These are phyloP conservation scores for Castanea mollissima DNA, from an alignment of 306 rosid genomes.

Conservation along the genomic window DNA sequence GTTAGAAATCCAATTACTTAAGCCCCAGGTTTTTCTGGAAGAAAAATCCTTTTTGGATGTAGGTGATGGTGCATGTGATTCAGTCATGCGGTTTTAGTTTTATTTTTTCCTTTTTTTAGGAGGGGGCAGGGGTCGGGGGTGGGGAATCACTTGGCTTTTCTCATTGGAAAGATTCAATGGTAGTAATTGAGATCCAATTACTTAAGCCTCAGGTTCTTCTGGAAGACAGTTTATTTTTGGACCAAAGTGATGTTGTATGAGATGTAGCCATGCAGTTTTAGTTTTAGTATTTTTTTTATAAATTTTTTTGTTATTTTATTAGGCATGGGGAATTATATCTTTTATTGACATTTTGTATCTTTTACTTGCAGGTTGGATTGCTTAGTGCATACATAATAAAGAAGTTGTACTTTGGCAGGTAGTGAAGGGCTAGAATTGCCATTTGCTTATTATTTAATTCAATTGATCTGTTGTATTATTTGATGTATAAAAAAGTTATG, in stretches of 20 bases:
- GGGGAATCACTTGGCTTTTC: neutral
- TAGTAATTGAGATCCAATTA: neutral
- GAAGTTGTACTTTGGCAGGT: constrained; percentile 55
- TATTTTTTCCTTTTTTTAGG: no score
- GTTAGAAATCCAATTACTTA: neutral
- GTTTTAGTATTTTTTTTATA: no score
- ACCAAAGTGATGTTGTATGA: no score
- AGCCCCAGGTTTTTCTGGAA: neutral
- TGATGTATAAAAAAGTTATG: neutral
- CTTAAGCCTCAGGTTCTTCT: neutral
- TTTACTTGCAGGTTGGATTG: constrained; percentile 51
- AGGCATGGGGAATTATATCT: neutral
- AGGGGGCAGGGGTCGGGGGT: no score
- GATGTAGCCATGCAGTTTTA: neutral
- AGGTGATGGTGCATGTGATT: neutral
- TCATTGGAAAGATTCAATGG: neutral
- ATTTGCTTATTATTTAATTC: neutral
- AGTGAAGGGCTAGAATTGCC: neutral
- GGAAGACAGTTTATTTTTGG: neutral
- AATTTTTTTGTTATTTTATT: neutral
- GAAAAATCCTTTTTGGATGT: neutral
- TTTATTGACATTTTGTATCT: constrained; percentile 1
- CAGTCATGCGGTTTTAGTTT: neutral
- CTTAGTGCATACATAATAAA: constrained; percentile 44
- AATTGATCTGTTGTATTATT: neutral